Evolutionary conservation across 2,329 filamentous ascomycete species (phyloP).

Genomic region (Corinectria fuckeliana): DNA sequence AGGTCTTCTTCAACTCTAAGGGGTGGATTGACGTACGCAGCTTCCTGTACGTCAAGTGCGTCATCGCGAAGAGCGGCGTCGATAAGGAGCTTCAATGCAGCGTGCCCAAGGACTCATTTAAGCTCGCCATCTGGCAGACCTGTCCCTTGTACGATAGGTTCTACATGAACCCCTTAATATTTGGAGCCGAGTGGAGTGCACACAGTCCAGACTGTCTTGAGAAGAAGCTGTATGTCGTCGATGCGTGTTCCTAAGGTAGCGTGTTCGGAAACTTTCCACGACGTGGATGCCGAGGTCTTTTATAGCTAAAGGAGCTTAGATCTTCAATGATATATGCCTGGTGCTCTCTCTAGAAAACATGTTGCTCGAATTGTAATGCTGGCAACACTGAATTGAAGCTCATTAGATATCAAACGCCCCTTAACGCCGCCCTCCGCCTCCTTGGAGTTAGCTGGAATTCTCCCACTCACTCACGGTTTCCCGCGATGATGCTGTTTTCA

Average conservation of each 20-base stretch:
- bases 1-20: background rate
- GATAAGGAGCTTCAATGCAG: constrained; percentile 9
- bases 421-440: background rate
- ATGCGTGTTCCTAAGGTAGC: background rate
- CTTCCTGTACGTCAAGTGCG: background rate
- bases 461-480: background rate
- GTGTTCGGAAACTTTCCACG: too few species aligned
- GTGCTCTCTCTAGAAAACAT: too few species aligned
- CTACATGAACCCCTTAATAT: background rate
- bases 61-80: background rate
- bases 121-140: constrained; percentile 12
- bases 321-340: too few species aligned
- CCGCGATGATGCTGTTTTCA: background rate
- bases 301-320: too few species aligned
- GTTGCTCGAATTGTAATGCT: too few species aligned
- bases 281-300: background rate
- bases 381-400: background rate
- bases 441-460: background rate
- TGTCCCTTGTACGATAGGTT: background rate
- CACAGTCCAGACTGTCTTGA: background rate
- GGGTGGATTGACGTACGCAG: background rate
- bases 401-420: background rate
- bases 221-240: background rate
- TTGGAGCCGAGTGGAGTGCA: background rate
- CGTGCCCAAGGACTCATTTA: background rate